Evolutionary conservation across 345 rosid genomes (phyloP).

Genomic region (Eucalyptus polybractea): DNA sequence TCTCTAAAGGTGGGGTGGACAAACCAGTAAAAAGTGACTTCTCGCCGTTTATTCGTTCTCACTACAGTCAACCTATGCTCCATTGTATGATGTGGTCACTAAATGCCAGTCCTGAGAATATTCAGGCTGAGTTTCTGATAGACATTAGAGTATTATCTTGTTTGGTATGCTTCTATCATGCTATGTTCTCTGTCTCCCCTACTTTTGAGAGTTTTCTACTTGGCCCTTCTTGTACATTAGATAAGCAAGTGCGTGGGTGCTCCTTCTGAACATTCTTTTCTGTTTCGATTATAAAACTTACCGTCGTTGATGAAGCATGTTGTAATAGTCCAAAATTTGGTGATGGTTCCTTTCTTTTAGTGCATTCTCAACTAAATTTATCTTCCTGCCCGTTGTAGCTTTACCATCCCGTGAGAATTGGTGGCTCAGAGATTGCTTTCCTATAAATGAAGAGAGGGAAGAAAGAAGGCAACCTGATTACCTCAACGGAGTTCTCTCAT

Average conservation of each 20-base stretch:
- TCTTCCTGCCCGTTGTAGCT: not conserved
- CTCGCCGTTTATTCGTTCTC: accelerated
- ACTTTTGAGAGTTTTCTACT: not conserved
- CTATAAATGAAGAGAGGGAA: not conserved
- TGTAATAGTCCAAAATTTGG: not conserved
- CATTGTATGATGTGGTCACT: not conserved
- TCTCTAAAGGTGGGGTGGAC: not conserved
- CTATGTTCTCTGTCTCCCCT: not conserved
- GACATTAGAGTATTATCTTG: not conserved
- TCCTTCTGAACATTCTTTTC: not conserved
- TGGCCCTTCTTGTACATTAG: not conserved
- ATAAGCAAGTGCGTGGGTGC: not conserved
- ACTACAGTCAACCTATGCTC: not conserved
- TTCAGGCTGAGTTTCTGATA: not conserved
- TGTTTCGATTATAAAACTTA: not conserved
- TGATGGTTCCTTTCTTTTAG: not conserved
- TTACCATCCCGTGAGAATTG: not conserved
- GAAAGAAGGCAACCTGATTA: not conserved
- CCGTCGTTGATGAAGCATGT: not conserved
- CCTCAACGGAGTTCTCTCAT: not conserved
- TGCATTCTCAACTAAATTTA: not conserved
- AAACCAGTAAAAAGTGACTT: not conserved
- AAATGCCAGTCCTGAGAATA: not conserved
- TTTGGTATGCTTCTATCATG: not conserved
- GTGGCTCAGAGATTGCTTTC: not conserved